Evolutionary conservation across 1,139 yeast genomes (phyloP).

Genomic region (Taphrina sp.): DNA sequence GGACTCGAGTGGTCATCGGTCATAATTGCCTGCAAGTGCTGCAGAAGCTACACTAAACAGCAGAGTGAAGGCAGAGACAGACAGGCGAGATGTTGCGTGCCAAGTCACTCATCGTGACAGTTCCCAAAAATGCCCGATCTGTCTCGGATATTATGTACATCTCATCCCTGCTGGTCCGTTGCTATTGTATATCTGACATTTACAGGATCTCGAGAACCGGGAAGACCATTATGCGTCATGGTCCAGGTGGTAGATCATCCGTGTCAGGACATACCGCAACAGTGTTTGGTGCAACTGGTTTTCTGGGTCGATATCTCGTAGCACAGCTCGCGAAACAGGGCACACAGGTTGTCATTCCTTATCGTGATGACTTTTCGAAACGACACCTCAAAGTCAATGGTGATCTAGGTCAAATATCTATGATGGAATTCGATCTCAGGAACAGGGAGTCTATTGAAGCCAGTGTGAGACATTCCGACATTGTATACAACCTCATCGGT

Average conservation of each 20-base stretch:
- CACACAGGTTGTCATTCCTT: conserved; percentile 72
- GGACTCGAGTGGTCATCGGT: too few species aligned
- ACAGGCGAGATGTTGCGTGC: conserved; percentile 14
- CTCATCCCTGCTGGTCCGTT: background rate
- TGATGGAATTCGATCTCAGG: conserved; percentile 75
- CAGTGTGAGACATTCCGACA: conserved; percentile 76
- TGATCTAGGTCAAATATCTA: conserved; percentile 73
- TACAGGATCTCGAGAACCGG: conserved; percentile 73
- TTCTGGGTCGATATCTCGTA: conserved; percentile 69
- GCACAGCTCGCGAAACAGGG: conserved; percentile 67
- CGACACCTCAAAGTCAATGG: conserved; percentile 81
- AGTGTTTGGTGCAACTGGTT: conserved; percentile 80
- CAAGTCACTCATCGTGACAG: conserved; percentile 6
- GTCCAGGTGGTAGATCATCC: conserved; percentile 77
- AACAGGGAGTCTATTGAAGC: conserved; percentile 74
- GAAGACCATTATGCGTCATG: conserved; percentile 65
- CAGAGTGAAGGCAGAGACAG: too few species aligned
- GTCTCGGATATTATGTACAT: conserved; percentile 27
- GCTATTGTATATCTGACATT: conserved; percentile 33
- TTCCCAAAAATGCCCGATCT: conserved; percentile 20
- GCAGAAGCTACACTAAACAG: too few species aligned
- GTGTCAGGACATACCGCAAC: conserved; percentile 91
- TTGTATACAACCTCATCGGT: conserved; percentile 78
- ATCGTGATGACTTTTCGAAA: conserved; percentile 73
- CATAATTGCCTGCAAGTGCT: too few species aligned